Conservation (phyloP, 139 green algal genomes). For the Coccomyxa sp. region DNA sequence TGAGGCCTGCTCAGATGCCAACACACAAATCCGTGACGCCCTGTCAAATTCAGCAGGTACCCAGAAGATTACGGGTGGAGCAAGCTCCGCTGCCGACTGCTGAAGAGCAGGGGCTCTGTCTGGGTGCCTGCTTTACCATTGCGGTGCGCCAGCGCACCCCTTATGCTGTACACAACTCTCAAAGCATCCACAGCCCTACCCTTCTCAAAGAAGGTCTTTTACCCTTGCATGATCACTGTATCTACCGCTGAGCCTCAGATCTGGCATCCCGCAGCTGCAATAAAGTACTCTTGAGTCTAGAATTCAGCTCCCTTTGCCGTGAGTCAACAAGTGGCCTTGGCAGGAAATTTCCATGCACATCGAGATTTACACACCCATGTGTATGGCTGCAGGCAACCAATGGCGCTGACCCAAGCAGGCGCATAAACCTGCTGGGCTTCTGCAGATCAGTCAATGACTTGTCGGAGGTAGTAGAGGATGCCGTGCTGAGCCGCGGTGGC, state of each 20-base stretch:
- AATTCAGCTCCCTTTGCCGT: background rate
- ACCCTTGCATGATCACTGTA: background rate
- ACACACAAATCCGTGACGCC: background rate
- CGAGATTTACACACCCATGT: background rate
- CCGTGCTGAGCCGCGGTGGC: constrained; percentile 29
- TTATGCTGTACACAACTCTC: constrained; percentile 6
- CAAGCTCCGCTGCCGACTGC: constrained; percentile 39
- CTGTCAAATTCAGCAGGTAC: background rate
- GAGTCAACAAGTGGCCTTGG: background rate
- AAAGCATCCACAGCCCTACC: background rate
- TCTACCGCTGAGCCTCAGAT: background rate
- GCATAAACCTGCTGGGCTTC: constrained; percentile 50
- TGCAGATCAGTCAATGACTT: constrained; percentile 54
- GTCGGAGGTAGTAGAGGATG: constrained; percentile 29
- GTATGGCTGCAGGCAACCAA: background rate
- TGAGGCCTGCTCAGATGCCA: background rate
- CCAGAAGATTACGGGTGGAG: background rate
- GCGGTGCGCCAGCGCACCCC: constrained; percentile 15
- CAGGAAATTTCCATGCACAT: background rate
- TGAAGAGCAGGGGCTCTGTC: constrained; percentile 69
- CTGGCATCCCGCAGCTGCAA: background rate
- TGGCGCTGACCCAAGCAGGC: background rate
- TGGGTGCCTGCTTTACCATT: constrained; percentile 59
- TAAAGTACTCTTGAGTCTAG: background rate
- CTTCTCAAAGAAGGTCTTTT: background rate